Percentiles rank a stretch among this genome's conserved stretches.
These are phyloP conservation scores for Lanmaoa pseudosensibilis DNA, from an alignment of 768 basidiomycete genomes.

Conservation along the genomic window DNA sequence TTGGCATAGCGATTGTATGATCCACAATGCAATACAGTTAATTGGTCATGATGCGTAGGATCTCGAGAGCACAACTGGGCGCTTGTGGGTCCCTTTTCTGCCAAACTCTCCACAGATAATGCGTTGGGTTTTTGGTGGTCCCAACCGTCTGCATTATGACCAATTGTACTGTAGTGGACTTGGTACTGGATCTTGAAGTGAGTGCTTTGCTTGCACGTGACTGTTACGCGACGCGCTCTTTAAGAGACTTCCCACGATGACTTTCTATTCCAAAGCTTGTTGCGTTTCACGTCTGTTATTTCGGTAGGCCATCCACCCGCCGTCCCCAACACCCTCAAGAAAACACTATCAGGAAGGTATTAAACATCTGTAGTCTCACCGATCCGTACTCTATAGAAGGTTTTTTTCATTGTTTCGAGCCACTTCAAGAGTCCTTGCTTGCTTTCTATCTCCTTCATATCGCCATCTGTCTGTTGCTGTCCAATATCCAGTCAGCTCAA, in stretches of 20 bases:
- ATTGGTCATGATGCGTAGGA: not conserved
- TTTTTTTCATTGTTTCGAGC: conserved; percentile 19
- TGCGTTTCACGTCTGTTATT: conserved; percentile 31
- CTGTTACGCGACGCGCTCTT: conserved; percentile 41
- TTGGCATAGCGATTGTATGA: not conserved
- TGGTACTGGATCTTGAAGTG: too few relatives aligned
- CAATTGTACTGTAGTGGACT: not conserved
- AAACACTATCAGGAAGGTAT: conserved; percentile 7
- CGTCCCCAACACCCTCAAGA: conserved; percentile 16
- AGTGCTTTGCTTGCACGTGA: conserved; percentile 35
- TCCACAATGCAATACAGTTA: not conserved
- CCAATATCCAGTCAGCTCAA: conserved; percentile 17
- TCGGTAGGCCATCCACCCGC: conserved; percentile 17
- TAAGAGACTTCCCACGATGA: conserved; percentile 34
- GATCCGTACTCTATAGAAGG: conserved; percentile 18
- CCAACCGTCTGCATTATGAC: too few relatives aligned
- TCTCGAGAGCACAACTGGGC: not conserved
- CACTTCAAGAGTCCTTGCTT: conserved; percentile 20
- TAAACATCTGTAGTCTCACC: conserved; percentile 2
- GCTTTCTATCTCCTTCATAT: conserved; percentile 29
- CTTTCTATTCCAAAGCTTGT: conserved; percentile 26
- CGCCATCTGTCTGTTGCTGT: conserved; percentile 17
- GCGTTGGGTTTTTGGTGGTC: not conserved
- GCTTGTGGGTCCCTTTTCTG: not conserved
- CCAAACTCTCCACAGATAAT: too few relatives aligned